Percentiles rank a stretch among this genome's conserved stretches.
phyloP scores from a whole-genome alignment of 139 green algal species.

The Coccomyxa sp. region DNA sequence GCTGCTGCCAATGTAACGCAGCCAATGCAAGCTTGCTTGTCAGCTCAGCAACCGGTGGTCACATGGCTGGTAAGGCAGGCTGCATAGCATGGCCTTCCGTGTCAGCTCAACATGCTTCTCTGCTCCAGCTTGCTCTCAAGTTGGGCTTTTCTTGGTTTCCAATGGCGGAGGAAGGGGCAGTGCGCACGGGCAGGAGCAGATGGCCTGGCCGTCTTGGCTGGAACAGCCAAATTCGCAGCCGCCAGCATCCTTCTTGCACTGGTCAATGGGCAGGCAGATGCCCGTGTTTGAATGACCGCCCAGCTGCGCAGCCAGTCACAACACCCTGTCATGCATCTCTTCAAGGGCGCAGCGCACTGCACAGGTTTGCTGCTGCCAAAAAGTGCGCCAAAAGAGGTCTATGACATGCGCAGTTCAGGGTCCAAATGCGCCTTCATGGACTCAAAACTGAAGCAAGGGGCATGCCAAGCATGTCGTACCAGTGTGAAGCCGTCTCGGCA shows the following conservation, averaged over 20 bases:
- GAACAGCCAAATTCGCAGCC: conserved; percentile 15
- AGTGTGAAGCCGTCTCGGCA: conserved; percentile 35
- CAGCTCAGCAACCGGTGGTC: no score
- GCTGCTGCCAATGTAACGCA: no score
- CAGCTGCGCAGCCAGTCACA: conserved; percentile 19
- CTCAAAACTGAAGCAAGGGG: background rate
- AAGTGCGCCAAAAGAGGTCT: no score
- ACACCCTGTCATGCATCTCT: background rate
- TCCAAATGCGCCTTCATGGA: background rate
- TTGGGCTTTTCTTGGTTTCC: no score
- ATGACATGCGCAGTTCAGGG: no score
- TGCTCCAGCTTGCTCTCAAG: no score
- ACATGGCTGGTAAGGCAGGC: no score
- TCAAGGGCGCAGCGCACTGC: background rate
- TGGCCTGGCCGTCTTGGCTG: conserved; percentile 10
- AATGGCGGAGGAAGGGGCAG: background rate
- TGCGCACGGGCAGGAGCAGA: conserved; percentile 17
- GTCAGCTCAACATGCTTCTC: no score
- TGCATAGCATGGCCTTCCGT: no score
- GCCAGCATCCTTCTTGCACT: conserved; percentile 8
- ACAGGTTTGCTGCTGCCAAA: no score
- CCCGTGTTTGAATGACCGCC: conserved; percentile 24
- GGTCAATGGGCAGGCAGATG: conserved; percentile 30
- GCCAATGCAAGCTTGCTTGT: no score
- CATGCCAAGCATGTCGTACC: conserved; percentile 10